Conservation (phyloP, 768 basidiomycete genomes). For the Russula earlei region DNA sequence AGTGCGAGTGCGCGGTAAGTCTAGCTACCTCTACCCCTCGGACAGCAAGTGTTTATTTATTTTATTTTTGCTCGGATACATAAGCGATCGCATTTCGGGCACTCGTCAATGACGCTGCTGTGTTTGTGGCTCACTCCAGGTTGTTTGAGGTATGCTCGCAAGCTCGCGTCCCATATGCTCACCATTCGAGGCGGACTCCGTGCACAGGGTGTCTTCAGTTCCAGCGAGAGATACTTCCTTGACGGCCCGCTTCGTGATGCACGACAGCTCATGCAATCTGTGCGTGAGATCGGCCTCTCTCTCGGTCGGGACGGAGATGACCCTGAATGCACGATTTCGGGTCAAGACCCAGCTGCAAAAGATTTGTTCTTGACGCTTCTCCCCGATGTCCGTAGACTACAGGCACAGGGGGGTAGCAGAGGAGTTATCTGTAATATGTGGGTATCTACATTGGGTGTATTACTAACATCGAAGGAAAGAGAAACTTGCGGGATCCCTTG, state of each 20-base stretch:
- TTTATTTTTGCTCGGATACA: not conserved
- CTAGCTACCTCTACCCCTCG: not conserved
- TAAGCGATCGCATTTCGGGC: not conserved
- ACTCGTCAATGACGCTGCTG: not conserved
- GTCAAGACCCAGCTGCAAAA: not conserved
- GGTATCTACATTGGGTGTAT: not conserved
- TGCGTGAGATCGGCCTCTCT: not conserved
- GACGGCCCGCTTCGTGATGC: not conserved
- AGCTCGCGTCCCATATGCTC: not conserved
- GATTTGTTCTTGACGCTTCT: not conserved
- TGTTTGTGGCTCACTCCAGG: not conserved
- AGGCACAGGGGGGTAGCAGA: not conserved
- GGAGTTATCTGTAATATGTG: not conserved
- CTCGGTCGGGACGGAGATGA: not conserved
- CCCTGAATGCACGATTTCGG: not conserved
- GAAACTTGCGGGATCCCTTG: not conserved
- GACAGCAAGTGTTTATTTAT: not conserved
- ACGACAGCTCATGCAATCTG: not conserved
- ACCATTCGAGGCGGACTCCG: not conserved
- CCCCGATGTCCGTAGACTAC: not conserved
- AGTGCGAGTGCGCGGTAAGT: not conserved
- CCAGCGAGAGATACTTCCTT: too few relatives aligned
- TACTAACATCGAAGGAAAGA: not conserved
- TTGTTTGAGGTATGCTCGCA: not conserved
- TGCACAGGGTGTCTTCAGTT: not conserved